Percentiles rank a stretch among this genome's conserved stretches.
phyloP scores from a whole-genome alignment of 2,329 filamentous ascomycete genomes.

The Trematosphaeria pertusa region DNA sequence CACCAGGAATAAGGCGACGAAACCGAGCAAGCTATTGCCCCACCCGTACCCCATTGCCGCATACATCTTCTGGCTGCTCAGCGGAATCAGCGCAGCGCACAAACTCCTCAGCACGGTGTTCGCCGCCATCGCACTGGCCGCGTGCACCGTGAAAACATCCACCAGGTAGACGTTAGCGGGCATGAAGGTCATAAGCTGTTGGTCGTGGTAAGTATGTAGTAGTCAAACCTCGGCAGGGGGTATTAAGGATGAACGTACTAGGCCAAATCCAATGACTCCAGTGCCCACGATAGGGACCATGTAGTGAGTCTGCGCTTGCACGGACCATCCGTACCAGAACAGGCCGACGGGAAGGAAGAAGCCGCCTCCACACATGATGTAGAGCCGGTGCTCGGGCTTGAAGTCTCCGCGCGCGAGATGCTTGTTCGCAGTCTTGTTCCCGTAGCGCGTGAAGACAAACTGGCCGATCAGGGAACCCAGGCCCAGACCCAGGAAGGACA shows the following conservation, averaged over 20 bases:
- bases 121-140: conserved; percentile 52
- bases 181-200: conserved; percentile 23
- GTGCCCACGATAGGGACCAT: conserved; percentile 47
- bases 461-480: conserved; percentile 50
- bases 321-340: conserved; percentile 49
- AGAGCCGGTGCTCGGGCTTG: conserved; percentile 44
- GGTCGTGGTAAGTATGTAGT: too few species aligned
- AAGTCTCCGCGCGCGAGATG: conserved; percentile 42
- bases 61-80: conserved; percentile 51
- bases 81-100: conserved; percentile 49
- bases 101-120: conserved; percentile 48
- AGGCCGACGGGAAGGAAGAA: conserved; percentile 44
- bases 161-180: conserved; percentile 50
- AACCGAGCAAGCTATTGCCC: conserved; percentile 47
- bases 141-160: conserved; percentile 51
- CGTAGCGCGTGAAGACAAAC: conserved; percentile 35
- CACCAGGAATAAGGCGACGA: conserved; percentile 36
- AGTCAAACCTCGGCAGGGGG: too few species aligned
- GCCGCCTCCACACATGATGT: conserved; percentile 43
- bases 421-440: conserved; percentile 38
- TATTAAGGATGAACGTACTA: too few species aligned
- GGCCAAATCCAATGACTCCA: conserved; percentile 40
- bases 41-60: conserved; percentile 48
- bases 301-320: conserved; percentile 42
- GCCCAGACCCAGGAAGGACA: conserved; percentile 52